phyloP scores from a whole-genome alignment of 2,329 filamentous ascomycete species.

The Arachnopeziza araneosa region DNA sequence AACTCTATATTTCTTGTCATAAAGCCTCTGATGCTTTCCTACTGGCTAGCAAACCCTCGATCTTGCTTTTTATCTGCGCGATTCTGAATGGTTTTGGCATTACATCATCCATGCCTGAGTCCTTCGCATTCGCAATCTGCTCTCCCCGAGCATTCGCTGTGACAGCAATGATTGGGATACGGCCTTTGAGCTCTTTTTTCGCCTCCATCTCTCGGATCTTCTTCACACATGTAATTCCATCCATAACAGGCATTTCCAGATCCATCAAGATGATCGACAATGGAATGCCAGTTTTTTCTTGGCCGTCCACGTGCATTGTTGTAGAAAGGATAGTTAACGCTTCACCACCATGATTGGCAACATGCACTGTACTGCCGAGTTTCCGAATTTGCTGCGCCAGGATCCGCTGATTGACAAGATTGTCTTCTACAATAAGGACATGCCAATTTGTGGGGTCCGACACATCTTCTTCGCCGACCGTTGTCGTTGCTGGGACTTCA shows the following conservation, averaged over 20 bases:
- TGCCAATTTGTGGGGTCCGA: conserved; percentile 53
- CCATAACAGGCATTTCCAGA: conserved; percentile 78
- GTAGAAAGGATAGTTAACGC: conserved; percentile 74
- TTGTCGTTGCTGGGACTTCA: not conserved
- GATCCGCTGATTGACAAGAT: conserved; percentile 77
- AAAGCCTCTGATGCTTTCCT: not conserved
- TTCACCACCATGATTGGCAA: conserved; percentile 59
- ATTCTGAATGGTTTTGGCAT: conserved; percentile 75
- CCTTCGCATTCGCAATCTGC: conserved; percentile 64
- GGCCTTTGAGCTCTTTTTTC: conserved; percentile 49
- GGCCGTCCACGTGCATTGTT: conserved; percentile 58
- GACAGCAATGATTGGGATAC: conserved; percentile 70
- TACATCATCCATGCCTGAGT: conserved; percentile 70
- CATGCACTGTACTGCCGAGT: conserved; percentile 52
- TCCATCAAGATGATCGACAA: conserved; percentile 67
- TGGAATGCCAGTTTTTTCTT: conserved; percentile 80
- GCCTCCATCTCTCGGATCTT: conserved; percentile 63
- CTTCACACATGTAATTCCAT: conserved; percentile 66
- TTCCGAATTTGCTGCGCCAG: conserved; percentile 53
- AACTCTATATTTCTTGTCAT: not conserved
- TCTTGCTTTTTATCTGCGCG: conserved; percentile 59
- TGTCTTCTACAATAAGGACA: conserved; percentile 77
- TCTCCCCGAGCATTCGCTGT: conserved; percentile 72
- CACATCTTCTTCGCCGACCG: not conserved
- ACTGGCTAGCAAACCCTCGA: conserved; percentile 40